Base-by-base conservation (phyloP, 108 stramenopile species). In the Bacterosira constricta region DNA sequence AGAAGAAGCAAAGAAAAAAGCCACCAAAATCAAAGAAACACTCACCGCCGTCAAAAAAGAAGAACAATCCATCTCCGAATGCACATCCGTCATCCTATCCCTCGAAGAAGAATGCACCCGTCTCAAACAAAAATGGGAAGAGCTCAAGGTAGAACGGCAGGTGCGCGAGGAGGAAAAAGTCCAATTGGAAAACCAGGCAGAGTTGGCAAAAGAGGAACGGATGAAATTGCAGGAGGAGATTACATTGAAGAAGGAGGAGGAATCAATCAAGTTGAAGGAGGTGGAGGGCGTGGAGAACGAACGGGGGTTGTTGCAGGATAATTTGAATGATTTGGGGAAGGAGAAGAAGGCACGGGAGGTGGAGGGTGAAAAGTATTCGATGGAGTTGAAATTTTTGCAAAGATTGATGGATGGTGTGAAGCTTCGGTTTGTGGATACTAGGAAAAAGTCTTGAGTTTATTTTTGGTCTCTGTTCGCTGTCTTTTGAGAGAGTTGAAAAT, bases 21-120 rank as follows among this genome's bases (percentile, higher is more conserved):
- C 67, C 1, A 56, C 54, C 15, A 62, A 77, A 31, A 69, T 77
- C 6, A 69, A 69, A 38, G 53, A 69, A 15, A 30, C 53, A 18
- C 42, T 77, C 15, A 12, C 62, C 27, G 12, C 51, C 17, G 75
- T 69, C n/a, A 69, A 77, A 21, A 55, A 57, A 35, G 75, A 77
- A 45, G 42, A 66, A 26, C 21, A 61, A 31, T 45, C 63, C 6
- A 75, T 75, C 21, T 50, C 61, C n/a, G 46, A 66, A 32, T 54
- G 50, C 18, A 63, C 65, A 11, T 45, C 61, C 10, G 39, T 60
- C 17, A 77, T 77, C 10, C 41, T 36, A 8, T 39, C 61, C 15
- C 46, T 77, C 32, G 75, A 77, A 53, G 67, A 77, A 31, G 75
- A 77, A 56, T 69, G 67, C 34, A 67, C 75, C 6, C 39, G 62